A percentile compares a stretch with the other conserved stretches of the same genome.
phyloP scores from a whole-genome alignment of 139 green algal species.

The Volvox africanus region DNA sequence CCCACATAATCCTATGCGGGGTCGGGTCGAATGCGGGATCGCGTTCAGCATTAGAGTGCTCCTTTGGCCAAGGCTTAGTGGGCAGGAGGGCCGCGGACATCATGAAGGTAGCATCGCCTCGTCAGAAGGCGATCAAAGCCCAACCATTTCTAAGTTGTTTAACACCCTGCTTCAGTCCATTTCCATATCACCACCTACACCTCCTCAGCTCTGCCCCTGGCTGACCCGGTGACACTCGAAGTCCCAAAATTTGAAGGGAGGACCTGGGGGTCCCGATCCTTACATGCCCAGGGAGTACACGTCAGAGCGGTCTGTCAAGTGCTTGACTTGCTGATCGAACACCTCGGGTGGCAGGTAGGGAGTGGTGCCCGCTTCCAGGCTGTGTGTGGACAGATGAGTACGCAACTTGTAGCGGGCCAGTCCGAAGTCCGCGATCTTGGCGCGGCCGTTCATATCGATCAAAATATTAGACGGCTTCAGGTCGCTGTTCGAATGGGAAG shows the following conservation, averaged over 20 bases:
- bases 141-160: no score
- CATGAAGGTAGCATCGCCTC: no score
- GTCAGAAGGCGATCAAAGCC: no score
- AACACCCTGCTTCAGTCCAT: no score
- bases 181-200: no score
- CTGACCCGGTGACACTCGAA: no score
- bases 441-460: neutral
- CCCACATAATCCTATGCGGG: constrained; percentile 27
- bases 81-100: no score
- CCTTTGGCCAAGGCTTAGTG: no score
- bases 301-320: constrained; percentile 31
- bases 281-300: constrained; percentile 34
- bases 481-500: neutral
- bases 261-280: neutral
- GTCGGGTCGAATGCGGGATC: no score
- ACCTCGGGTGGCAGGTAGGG: constrained; percentile 30
- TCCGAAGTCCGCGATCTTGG: constrained; percentile 21
- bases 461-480: constrained; percentile 33
- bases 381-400: constrained; percentile 10
- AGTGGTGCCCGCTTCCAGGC: constrained; percentile 36
- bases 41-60: no score
- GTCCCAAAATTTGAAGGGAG: no score
- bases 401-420: constrained; percentile 29
- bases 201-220: no score
- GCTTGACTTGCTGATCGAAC: constrained; percentile 33